Percentiles rank a stretch among this genome's conserved stretches.
These are phyloP conservation scores for Pyricularia sp. DNA, from an alignment of 2,329 filamentous ascomycete species.

Conservation along the genomic window DNA sequence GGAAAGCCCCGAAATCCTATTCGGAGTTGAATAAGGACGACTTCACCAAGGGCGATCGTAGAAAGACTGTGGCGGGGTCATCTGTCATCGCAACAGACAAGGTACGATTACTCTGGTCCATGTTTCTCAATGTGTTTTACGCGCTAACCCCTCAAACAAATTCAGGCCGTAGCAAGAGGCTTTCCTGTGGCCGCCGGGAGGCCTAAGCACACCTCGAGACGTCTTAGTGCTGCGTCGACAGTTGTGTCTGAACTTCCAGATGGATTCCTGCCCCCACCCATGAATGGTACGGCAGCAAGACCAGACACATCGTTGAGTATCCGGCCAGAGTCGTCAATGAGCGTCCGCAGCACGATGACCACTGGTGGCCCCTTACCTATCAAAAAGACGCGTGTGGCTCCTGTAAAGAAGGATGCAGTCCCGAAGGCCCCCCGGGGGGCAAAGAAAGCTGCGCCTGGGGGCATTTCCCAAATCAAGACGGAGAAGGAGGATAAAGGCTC, in stretches of 20 bases:
- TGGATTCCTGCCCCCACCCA: slow-evolving; percentile 9
- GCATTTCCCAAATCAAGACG: slow-evolving; percentile 3
- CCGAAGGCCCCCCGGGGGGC: slow-evolving; percentile 18
- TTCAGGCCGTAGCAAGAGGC: slow-evolving; percentile 20
- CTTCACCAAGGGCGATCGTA: slow-evolving; percentile 31
- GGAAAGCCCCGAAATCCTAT: slow-evolving; percentile 50
- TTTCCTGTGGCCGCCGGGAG: slow-evolving; percentile 14
- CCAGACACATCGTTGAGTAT: slow-evolving; percentile 32
- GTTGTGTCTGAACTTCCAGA: slow-evolving; percentile 20
- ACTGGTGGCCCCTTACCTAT: slow-evolving; percentile 32
- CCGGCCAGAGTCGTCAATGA: slow-evolving; percentile 32
- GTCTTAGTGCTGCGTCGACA: slow-evolving; percentile 39
- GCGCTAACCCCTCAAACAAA: background rate
- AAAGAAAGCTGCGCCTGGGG: slow-evolving; percentile 23
- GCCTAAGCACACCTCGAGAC: slow-evolving; percentile 28
- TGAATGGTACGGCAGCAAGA: slow-evolving; percentile 13
- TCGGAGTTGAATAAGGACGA: slow-evolving; percentile 38
- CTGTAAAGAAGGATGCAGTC: slow-evolving; percentile 32
- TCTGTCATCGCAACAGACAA: slow-evolving; percentile 35
- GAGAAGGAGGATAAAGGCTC: slow-evolving; percentile 9
- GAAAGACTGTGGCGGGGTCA: slow-evolving; percentile 52
- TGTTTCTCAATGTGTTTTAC: background rate
- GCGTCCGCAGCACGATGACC: slow-evolving; percentile 21
- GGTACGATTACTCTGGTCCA: slow-evolving; percentile 16
- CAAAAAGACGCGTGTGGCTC: slow-evolving; percentile 48